Evolutionary conservation across 129 eudicot genomes (phyloP).

Genomic region (Heracleum sosnowskyi): DNA sequence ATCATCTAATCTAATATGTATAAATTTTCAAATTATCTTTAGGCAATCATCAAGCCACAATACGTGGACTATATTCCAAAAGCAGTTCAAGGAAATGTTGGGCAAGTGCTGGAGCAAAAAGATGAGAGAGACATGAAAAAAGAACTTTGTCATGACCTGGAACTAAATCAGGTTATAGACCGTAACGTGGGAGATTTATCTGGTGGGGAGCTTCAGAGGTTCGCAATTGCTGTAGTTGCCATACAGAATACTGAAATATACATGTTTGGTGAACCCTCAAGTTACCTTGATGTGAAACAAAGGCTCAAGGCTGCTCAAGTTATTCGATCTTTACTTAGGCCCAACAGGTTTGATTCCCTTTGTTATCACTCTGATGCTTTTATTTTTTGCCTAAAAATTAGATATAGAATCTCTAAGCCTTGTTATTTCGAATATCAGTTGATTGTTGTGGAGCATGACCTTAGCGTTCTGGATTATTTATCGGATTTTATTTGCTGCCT

Average conservation of each 20-base stretch:
- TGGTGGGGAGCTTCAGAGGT: conserved; percentile 98
- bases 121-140: conserved; percentile 77
- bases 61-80: conserved; percentile 98
- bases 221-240: conserved; percentile 93
- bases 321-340: conserved; percentile 49
- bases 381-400: not conserved
- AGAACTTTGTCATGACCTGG: conserved; percentile 64
- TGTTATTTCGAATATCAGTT: conserved; percentile 26
- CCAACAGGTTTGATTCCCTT: conserved; percentile 32
- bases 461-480: conserved; percentile 60
- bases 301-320: conserved; percentile 81
- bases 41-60: conserved; percentile 97
- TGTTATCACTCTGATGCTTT: not conserved
- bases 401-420: not conserved
- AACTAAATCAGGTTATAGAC: conserved; percentile 89
- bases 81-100: conserved; percentile 96
- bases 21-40: not conserved
- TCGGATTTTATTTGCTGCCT: conserved; percentile 77
- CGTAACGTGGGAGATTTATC: conserved; percentile 94
- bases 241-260: conserved; percentile 65
- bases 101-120: conserved; percentile 81
- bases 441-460: conserved; percentile 72
- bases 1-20: not conserved
- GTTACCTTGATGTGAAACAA: conserved; percentile 74
- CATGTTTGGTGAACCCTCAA: conserved; percentile 84